A percentile compares a stretch with the other conserved stretches of the same genome.
phyloP scores from a whole-genome alignment of 2,329 filamentous ascomycete genomes.

The Purpureocillium takamizusanense region DNA sequence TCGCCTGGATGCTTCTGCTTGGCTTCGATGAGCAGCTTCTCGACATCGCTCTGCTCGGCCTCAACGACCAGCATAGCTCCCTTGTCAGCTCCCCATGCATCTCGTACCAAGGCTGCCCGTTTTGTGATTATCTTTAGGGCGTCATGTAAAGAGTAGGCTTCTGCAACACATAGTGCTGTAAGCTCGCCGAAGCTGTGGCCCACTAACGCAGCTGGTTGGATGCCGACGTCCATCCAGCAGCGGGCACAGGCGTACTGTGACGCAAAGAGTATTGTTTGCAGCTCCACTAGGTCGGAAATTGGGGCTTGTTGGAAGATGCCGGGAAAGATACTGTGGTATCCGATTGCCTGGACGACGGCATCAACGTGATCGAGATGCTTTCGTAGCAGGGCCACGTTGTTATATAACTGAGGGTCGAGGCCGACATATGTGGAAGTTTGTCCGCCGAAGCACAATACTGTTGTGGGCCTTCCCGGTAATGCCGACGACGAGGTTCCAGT shows the following conservation, averaged over 20 bases:
- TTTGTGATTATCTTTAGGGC: conserved; percentile 17
- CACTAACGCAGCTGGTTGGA: conserved; percentile 11
- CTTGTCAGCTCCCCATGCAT: conserved; percentile 23
- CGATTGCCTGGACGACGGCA: neutral
- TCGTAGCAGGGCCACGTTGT: conserved; percentile 12
- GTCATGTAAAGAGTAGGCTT: conserved; percentile 19
- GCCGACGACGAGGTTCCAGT: neutral
- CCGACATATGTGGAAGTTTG: conserved; percentile 20
- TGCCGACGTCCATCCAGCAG: conserved; percentile 26
- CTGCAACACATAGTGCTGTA: conserved; percentile 26
- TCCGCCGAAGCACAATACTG: conserved; percentile 22
- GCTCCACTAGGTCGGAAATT: conserved; percentile 12
- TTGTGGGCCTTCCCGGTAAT: conserved; percentile 9
- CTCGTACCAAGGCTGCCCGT: conserved; percentile 19
- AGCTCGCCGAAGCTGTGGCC: conserved; percentile 35
- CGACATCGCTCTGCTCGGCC: conserved; percentile 12
- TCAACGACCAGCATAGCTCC: conserved; percentile 31
- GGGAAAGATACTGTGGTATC: conserved; percentile 19
- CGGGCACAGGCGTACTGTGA: conserved; percentile 26
- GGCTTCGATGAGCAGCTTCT: conserved; percentile 2
- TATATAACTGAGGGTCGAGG: conserved; percentile 19
- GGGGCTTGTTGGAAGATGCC: conserved; percentile 18
- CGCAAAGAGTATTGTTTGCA: conserved; percentile 31
- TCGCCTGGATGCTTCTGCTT: conserved; percentile 12
- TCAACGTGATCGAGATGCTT: conserved; percentile 7